phyloP scores from a whole-genome alignment of 2,329 filamentous ascomycete species.

The Dactylellina sp. region DNA sequence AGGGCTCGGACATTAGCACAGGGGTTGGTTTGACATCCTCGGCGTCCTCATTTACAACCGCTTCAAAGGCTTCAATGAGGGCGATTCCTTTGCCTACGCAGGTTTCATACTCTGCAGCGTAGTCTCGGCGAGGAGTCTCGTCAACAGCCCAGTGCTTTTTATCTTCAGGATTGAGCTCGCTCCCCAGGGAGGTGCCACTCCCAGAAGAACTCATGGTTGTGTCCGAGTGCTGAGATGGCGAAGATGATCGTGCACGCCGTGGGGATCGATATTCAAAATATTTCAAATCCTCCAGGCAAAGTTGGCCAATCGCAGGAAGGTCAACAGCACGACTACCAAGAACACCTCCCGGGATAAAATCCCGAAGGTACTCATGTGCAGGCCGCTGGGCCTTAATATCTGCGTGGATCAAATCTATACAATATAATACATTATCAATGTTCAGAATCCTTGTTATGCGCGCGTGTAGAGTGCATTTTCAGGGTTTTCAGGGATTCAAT shows the following conservation, averaged over 20 bases:
- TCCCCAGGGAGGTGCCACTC: slow-evolving; percentile 33
- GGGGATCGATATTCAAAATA: background rate
- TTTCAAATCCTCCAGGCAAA: slow-evolving; percentile 4
- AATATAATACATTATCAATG: slow-evolving; percentile 26
- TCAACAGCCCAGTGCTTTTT: slow-evolving; percentile 26
- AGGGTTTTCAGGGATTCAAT: too few relatives aligned
- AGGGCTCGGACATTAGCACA: slow-evolving; percentile 22
- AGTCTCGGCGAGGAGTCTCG: slow-evolving; percentile 20
- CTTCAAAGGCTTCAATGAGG: slow-evolving; percentile 17
- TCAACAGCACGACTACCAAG: slow-evolving; percentile 1
- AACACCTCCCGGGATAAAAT: background rate
- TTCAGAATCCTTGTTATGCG: background rate
- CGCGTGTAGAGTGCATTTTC: background rate
- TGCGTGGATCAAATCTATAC: slow-evolving; percentile 36
- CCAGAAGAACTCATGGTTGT: slow-evolving; percentile 33
- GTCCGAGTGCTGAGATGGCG: slow-evolving; percentile 14
- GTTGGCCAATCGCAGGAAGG: background rate
- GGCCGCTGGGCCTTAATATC: slow-evolving; percentile 23
- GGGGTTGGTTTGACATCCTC: slow-evolving; percentile 16
- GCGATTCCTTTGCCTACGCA: slow-evolving; percentile 9
- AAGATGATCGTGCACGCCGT: background rate
- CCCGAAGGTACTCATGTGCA: slow-evolving; percentile 25
- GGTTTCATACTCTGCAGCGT: slow-evolving; percentile 22
- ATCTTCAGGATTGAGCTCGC: slow-evolving; percentile 19
- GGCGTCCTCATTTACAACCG: slow-evolving; percentile 1